Evolutionary conservation across 345 rosid genomes (phyloP), one percentile per base, ranked within the genome.

Genomic region (Dovyalis caffra): DNA sequence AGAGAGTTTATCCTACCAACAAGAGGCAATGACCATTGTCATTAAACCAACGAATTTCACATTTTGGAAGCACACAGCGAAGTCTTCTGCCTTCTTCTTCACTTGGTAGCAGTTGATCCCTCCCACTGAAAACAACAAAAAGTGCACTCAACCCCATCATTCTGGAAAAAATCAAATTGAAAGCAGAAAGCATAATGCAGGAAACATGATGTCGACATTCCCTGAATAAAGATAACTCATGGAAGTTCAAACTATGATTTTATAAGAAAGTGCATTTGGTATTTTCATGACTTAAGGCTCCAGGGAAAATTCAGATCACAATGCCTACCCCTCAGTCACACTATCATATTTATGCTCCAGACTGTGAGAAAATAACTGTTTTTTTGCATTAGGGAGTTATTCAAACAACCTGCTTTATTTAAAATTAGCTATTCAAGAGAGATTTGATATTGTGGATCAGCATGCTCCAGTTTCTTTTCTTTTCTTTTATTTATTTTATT

Each of bases 71-170:
- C 47, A 78, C 79, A 71, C 49, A 78, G 21, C 76, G 76, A 66
- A 91, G 88, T 73, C 88, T 86, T 77, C 73, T 76, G 69, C 89
- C 83, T 86, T 93, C 98, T 65, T 71, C 87, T 79, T 67, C 71
- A 79, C 93, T 88, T 8, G 97, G 91, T 64, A 93, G 74, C 69
- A 90, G 69, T 53, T 87, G 92, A 86, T 93, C 98, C 76, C 72
- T 88, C 76, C 91, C 95, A 76, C 98, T 91, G 69, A 26, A 71
- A 58, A n/a, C 64, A 60, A 60, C 28, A 10, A 10, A 10, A 64
- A n/a, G n/a, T n/a, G n/a, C n/a, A 34, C 26, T 23, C 10, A 53
- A 70, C 33, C 58, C 32, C 35, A 28, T 68, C 32, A 35, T 28
- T 73, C 38, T 18, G 8, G 29, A 23, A 73, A n/a, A 73, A 40